Evolutionary conservation across 495 filamentous ascomycete genomes (phyloP), one percentile per base, ranked within the genome.

Genomic region (Daldinia vernicosa): DNA sequence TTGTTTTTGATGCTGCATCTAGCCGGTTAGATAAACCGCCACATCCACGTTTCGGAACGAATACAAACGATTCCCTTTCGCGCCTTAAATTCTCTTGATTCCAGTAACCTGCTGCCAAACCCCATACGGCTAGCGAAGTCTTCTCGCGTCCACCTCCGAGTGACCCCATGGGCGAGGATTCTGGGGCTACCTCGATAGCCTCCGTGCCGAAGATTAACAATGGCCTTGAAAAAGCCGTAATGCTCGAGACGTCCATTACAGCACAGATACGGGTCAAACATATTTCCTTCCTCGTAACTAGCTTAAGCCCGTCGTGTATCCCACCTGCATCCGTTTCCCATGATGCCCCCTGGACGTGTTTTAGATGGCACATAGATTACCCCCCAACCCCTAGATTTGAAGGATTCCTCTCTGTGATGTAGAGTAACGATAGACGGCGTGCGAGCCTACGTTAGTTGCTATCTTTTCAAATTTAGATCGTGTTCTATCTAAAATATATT

Each of bases 251-350:
- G 84, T 87, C 85, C 86, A 84, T 89, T 83, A 85, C 87, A 89
- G 93, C 91, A 96, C 93, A 97, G 93, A 97, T 97, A 97, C 93
- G 91, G 93, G 92, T 86, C 89, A 86, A 83, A 96, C 91, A 97
- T 86, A 17, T 43, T 55, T 60, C 17, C 17, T 57, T 66, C 50
- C 22, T 57, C 53, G 4, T 35, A 22, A 58, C 15, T 26, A 32
- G 6, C 35, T 15, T 45, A 17, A 60, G 26, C n/a, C n/a, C 56
- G 45, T 53, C 15, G 35, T 35, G n/a, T 17, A 30, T 27, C 27
- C 22, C 14, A 19, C 27, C 27, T 32, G 14, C 51, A 54, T 6
- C 28, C 27, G 19, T 24, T 30, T 30, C 7, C 50, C 26, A n/a
- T n/a, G 43, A 11, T 47, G 43, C 9, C 11, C 11, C 43, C 43